phyloP scores from a whole-genome alignment of 345 rosid genomes.

The Stellera chamaejasme region DNA sequence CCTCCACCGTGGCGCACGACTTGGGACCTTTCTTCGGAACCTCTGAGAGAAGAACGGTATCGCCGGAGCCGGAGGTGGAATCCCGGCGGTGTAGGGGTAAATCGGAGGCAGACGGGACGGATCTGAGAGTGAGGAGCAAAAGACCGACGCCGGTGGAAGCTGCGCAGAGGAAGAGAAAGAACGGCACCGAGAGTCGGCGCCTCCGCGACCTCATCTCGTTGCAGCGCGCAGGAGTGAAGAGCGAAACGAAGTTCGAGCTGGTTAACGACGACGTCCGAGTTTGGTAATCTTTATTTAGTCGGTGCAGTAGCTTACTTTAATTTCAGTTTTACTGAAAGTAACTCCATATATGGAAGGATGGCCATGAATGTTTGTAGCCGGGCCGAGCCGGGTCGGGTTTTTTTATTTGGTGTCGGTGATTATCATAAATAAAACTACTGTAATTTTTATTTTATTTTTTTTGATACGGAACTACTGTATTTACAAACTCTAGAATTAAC shows the following conservation, averaged over 20 bases:
- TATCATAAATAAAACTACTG: too few relatives aligned
- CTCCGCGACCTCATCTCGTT: conserved; percentile 37
- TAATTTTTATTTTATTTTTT: too few relatives aligned
- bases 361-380: too few relatives aligned
- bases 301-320: too few relatives aligned
- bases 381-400: too few relatives aligned
- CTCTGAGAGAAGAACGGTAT: conserved; percentile 6
- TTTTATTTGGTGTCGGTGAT: too few relatives aligned
- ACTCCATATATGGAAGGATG: too few relatives aligned
- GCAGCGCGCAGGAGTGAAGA: neutral
- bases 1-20: conserved; percentile 84
- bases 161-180: conserved; percentile 25
- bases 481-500: too few relatives aligned
- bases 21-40: conserved; percentile 16
- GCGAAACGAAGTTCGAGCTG: neutral
- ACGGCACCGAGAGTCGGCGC: conserved; percentile 34
- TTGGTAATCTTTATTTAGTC: too few relatives aligned
- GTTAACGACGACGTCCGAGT: neutral
- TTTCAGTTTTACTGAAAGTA: too few relatives aligned
- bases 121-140: conserved; percentile 39
- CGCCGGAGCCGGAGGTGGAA: conserved; percentile 6
- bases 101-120: conserved; percentile 19
- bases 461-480: too few relatives aligned
- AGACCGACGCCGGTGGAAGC: conserved; percentile 41
- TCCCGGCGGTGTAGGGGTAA: conserved; percentile 5